phyloP scores from a whole-genome alignment of 208 protist species.

The Acanthamoeba culbertsoni region DNA sequence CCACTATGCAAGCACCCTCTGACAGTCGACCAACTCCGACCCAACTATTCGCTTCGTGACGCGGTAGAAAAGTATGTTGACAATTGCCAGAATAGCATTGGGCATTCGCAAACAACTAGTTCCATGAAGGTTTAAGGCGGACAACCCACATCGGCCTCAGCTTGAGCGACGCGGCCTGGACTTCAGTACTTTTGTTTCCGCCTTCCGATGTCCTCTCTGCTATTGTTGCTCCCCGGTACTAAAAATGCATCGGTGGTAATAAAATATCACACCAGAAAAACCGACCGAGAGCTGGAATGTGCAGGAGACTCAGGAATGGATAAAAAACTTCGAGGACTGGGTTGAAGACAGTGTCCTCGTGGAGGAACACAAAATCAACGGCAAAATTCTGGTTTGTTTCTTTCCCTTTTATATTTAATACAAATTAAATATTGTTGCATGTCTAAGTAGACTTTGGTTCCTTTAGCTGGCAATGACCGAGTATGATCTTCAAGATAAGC shows the following conservation, averaged over 20 bases:
- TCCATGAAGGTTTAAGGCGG: background rate
- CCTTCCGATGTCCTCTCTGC: background rate
- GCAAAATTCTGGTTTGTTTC: background rate
- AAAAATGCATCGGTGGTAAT: background rate
- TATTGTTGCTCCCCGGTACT: background rate
- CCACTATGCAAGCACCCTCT: constrained; percentile 24
- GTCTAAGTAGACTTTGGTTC: background rate
- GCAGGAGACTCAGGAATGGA: background rate
- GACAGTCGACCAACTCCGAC: background rate
- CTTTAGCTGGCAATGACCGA: background rate
- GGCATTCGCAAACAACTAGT: background rate
- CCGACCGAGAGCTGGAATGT: constrained; percentile 11
- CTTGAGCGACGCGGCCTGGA: background rate
- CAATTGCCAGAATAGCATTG: background rate
- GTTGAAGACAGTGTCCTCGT: constrained; percentile 33
- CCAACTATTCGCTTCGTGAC: constrained; percentile 2
- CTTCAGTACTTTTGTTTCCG: background rate
- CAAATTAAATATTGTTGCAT: too few species aligned
- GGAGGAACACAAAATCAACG: constrained; percentile 17
- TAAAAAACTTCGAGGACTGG: background rate
- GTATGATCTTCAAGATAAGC: background rate
- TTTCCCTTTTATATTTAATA: too few species aligned
- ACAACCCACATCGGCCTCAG: background rate
- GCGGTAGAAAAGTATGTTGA: background rate
- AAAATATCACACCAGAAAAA: background rate